Conservation (phyloP, 2,329 filamentous ascomycete genomes). For the Botrytis tulipae region DNA sequence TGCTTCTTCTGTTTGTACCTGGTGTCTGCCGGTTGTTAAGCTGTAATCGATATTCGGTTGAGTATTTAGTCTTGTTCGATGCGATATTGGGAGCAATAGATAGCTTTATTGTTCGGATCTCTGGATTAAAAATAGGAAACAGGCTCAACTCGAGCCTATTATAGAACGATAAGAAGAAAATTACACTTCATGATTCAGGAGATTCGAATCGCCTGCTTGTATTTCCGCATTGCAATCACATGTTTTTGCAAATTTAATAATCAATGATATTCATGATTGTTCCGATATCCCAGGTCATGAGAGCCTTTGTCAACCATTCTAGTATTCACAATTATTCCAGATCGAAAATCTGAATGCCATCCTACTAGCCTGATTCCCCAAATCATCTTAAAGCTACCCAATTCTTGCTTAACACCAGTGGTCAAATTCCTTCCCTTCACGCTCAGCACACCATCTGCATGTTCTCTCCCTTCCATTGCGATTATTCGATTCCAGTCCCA, state of each 20-base stretch:
- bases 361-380: neutral
- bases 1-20: neutral
- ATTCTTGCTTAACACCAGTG: neutral
- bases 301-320: neutral
- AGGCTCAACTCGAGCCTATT: neutral
- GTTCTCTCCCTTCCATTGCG: neutral
- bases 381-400: neutral
- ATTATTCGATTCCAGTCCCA: neutral
- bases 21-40: neutral
- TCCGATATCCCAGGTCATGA: too few species aligned
- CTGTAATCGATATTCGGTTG: neutral
- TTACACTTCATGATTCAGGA: neutral
- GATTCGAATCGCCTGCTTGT: neutral
- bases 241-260: neutral
- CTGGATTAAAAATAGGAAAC: neutral
- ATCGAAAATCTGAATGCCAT: neutral
- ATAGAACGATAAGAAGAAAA: neutral
- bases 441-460: neutral
- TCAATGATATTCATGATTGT: neutral
- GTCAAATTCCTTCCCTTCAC: neutral
- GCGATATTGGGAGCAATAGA: neutral
- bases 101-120: neutral
- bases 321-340: neutral
- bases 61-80: too few species aligned
- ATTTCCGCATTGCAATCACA: neutral